These are phyloP conservation scores for Juncus effusus DNA, from an alignment of 176 grass and related monocot genomes.

Conservation along the genomic window DNA sequence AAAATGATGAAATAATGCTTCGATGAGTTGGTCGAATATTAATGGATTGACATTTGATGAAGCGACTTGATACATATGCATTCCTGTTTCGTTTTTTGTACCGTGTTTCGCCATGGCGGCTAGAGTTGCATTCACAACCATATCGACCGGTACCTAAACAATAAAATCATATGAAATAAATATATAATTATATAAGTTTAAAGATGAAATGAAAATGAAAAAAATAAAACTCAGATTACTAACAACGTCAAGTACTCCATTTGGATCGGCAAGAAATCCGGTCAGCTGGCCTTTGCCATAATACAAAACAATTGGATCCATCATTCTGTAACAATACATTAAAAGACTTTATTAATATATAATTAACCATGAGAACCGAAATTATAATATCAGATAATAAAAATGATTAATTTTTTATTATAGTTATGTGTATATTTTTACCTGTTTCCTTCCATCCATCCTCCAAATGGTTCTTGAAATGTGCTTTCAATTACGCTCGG, in stretches of 20 bases:
- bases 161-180: not conserved
- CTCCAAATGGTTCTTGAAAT: conserved; percentile 78
- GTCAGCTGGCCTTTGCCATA: conserved; percentile 89
- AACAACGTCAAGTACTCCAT: conserved; percentile 83
- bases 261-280: conserved; percentile 70
- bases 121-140: conserved; percentile 93
- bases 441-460: conserved; percentile 99
- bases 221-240: conserved; percentile 15
- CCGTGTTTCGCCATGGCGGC: conserved; percentile 84
- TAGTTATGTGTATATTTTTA: conserved; percentile 8
- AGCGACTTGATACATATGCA: conserved; percentile 87
- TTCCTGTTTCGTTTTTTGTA: conserved; percentile 22
- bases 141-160: conserved; percentile 80
- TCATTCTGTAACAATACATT: conserved; percentile 58
- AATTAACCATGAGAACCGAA: not conserved
- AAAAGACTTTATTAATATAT: not conserved
- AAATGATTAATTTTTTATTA: not conserved
- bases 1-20: conserved; percentile 75
- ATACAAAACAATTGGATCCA: conserved; percentile 86
- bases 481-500: conserved; percentile 89
- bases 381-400: not conserved
- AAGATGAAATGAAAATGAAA: not conserved
- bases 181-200: not conserved
- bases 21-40: conserved; percentile 58
- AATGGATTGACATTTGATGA: conserved; percentile 81